Evolutionary conservation across 352 stramenopile species (phyloP), one percentile per base, ranked within the genome.

Genomic region (Phytophthora colocasiae): DNA sequence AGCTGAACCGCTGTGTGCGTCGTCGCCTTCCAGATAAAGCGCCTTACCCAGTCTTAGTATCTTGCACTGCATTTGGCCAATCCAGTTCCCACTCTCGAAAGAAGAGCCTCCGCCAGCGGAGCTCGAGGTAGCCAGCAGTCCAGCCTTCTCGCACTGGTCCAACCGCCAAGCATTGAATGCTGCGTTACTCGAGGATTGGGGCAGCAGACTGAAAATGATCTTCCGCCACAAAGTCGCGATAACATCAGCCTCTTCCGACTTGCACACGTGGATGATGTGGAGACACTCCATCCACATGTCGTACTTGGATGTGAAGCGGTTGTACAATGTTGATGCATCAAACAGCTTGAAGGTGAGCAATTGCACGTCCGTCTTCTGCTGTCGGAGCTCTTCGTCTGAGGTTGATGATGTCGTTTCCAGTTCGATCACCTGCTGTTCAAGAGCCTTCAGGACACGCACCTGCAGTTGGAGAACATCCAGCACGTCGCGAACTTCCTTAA

Each of bases 211-310:
- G 45, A 90, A 91, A 45, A 93, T 75, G 60, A 93, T 87, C 73
- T 93, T 93, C 15, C 73, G 72, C 85, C 85, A 94, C 24, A 93
- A 58, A 29, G 69, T 65, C 22, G 77, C 73, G 17, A 92, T 78
- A 8, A 93, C 81, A 51, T 90, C 86, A 0, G 72, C 72, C 56
- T 95, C 88, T 56, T 96, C 86, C 2, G 88, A 95, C 57, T 94
- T 86, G 67, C 88, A 96, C 36, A 81, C 71, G 51, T 93, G 83
- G 48, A 96, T 94, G 51, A 96, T 95, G 49, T 92, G 81, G 26
- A 96, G 70, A 52, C 88, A 96, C 61, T 94, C 88, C 1, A 83
- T 81, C 88, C 88, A 96, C 80, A 96, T 89, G 47, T 92, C 74
- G 66, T 94, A 92, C 75, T 95, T 95, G 19, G 79, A 84, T 0